Conservation (phyloP, 2,329 filamentous ascomycete species). For the Cordyceps tenuipes region DNA sequence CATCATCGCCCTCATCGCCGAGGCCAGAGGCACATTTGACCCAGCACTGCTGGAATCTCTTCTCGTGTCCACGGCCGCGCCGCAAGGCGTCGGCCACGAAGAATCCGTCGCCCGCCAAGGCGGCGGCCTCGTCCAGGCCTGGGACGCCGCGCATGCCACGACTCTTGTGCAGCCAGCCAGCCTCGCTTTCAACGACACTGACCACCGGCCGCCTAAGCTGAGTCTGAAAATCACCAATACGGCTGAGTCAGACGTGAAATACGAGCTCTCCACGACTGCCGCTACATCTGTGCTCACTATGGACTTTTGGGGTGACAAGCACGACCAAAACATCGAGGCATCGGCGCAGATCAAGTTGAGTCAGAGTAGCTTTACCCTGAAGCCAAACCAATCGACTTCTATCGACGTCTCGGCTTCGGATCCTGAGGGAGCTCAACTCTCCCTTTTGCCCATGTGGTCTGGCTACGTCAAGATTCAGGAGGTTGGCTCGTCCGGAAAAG, state of each 20-base stretch:
- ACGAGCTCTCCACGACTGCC: not conserved
- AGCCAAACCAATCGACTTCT: conserved; percentile 31
- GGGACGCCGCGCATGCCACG: conserved; percentile 29
- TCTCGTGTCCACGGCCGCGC: conserved; percentile 24
- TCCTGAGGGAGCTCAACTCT: conserved; percentile 25
- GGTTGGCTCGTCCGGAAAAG: conserved; percentile 22
- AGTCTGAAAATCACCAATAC: not conserved
- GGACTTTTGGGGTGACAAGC: no score
- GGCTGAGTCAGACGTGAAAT: not conserved
- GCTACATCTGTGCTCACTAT: conserved; percentile 18
- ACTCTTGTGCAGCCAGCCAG: conserved; percentile 28
- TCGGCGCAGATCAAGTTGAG: conserved; percentile 36
- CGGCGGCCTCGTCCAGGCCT: conserved; percentile 33
- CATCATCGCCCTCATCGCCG: conserved; percentile 25
- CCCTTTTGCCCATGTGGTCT: conserved; percentile 31
- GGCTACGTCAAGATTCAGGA: conserved; percentile 33
- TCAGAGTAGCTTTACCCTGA: conserved; percentile 34
- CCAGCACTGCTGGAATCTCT: conserved; percentile 19
- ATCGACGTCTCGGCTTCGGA: conserved; percentile 37
- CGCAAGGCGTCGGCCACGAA: conserved; percentile 12
- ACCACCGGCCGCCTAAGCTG: conserved; percentile 22
- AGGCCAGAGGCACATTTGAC: conserved; percentile 21
- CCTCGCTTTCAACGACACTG: conserved; percentile 37
- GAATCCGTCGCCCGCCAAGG: conserved; percentile 35
- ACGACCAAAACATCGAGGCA: conserved; percentile 20